Percentiles rank a stretch among this genome's conserved stretches.
These are phyloP conservation scores for Echinosophora koreensis DNA, from an alignment of 306 rosid species.

Conservation along the genomic window DNA sequence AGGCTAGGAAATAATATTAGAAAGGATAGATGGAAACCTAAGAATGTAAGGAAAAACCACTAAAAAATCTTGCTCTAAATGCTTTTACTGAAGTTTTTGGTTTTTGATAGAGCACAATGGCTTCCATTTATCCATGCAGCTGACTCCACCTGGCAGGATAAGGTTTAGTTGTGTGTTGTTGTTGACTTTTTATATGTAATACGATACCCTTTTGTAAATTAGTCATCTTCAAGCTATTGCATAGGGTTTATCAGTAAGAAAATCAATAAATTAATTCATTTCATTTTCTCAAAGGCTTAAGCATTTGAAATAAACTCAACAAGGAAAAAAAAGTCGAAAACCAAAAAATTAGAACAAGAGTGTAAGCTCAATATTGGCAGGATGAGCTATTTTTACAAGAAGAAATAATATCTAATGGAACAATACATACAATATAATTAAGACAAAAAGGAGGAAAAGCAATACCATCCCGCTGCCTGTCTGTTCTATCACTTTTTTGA, in stretches of 20 bases:
- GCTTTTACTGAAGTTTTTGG: conserved; percentile 24
- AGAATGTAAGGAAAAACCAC: neutral
- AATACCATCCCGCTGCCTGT: conserved; percentile 61
- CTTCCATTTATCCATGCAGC: neutral
- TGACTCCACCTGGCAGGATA: neutral
- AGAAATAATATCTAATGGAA: conserved; percentile 31
- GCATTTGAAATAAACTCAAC: conserved; percentile 33
- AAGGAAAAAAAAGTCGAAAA: neutral
- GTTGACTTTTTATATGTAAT: neutral
- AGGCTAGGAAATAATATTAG: conserved; percentile 24
- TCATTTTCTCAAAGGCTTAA: conserved; percentile 25
- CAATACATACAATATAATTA: conserved; percentile 22
- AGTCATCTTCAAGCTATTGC: conserved; percentile 26
- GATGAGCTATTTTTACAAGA: conserved; percentile 1
- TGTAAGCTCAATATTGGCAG: conserved; percentile 9
- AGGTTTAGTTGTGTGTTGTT: conserved; percentile 3
- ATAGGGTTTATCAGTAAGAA: conserved; percentile 10
- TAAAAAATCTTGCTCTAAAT: conserved; percentile 6
- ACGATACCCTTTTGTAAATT: conserved; percentile 7
- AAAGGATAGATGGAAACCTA: conserved; percentile 36
- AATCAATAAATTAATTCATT: conserved; percentile 23
- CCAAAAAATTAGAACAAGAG: neutral
- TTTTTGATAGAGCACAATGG: conserved; percentile 24
- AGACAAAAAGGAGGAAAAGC: conserved; percentile 20
- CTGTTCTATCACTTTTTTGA: conserved; percentile 46